Conservation (phyloP, 352 stramenopile genomes). For the Phytophthora pinifolia region DNA sequence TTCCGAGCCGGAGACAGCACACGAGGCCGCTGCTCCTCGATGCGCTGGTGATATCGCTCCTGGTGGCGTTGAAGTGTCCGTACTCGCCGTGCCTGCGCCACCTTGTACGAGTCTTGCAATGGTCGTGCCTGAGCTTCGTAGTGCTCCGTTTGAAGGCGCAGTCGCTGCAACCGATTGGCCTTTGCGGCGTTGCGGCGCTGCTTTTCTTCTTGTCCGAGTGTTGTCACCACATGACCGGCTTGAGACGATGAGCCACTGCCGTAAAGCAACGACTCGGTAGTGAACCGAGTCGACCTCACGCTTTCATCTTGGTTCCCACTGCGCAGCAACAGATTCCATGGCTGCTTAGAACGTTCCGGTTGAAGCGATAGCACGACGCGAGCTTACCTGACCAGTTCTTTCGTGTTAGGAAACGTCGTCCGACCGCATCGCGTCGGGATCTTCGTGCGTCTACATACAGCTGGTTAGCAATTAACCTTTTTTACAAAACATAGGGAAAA, state of each 20-base stretch:
- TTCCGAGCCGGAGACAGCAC: constrained; percentile 9
- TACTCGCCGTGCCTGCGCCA: constrained; percentile 35
- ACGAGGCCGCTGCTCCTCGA: constrained; percentile 37
- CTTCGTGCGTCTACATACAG: constrained; percentile 35
- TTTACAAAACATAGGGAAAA: background rate
- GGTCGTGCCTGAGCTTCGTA: constrained; percentile 33
- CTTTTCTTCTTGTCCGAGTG: constrained; percentile 55
- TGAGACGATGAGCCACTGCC: constrained; percentile 24
- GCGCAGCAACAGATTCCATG: background rate
- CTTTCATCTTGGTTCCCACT: constrained; percentile 15
- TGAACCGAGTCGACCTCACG: constrained; percentile 21
- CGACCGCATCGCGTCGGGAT: constrained; percentile 43
- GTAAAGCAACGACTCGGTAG: constrained; percentile 47
- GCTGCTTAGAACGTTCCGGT: background rate
- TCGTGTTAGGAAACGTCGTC: constrained; percentile 41
- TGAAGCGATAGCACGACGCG: background rate
- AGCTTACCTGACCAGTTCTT: constrained; percentile 31
- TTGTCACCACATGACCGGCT: constrained; percentile 13
- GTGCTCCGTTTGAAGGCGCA: constrained; percentile 38
- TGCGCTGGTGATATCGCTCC: constrained; percentile 35
- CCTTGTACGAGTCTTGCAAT: constrained; percentile 27
- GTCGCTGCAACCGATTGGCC: constrained; percentile 37
- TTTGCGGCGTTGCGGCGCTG: constrained; percentile 39
- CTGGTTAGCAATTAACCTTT: background rate
- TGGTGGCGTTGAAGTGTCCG: constrained; percentile 47